Percentiles rank a stretch among this genome's conserved stretches.
phyloP scores from a whole-genome alignment of 345 rosid genomes.

The Nasturtium officinale region DNA sequence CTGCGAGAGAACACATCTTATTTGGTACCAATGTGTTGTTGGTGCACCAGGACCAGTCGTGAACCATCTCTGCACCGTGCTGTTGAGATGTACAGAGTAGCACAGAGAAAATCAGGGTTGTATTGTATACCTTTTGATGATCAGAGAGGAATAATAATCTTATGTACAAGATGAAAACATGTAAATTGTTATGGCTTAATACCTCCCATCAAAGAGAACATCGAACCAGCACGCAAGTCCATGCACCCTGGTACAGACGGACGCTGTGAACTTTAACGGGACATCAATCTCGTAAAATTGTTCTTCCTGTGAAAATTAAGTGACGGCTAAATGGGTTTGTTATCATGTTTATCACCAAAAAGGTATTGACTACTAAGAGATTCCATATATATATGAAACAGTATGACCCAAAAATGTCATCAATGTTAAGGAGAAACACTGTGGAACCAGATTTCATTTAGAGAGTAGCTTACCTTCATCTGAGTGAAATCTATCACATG shows the following conservation, averaged over 20 bases:
- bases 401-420: constrained; percentile 1
- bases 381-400: neutral
- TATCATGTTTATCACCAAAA: constrained; percentile 3
- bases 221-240: constrained; percentile 99
- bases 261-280: constrained; percentile 76
- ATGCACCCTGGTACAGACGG: constrained; percentile 85
- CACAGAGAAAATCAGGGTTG: constrained; percentile 10
- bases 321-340: constrained; percentile 9
- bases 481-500: constrained; percentile 73
- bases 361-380: neutral
- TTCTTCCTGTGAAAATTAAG: constrained; percentile 70
- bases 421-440: neutral
- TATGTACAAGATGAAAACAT: neutral
- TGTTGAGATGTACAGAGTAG: constrained; percentile 38
- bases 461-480: constrained; percentile 60
- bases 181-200: constrained; percentile 2
- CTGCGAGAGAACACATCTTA: constrained; percentile 91
- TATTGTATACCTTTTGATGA: constrained; percentile 61
- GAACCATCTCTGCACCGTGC: constrained; percentile 91
- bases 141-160: neutral
- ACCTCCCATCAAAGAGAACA: constrained; percentile 90
- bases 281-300: constrained; percentile 79
- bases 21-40: constrained; percentile 96
- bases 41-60: constrained; percentile 96
- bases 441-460: neutral